These are phyloP conservation scores for Pythium volutum DNA, from an alignment of 352 stramenopile genomes.

Conservation along the genomic window DNA sequence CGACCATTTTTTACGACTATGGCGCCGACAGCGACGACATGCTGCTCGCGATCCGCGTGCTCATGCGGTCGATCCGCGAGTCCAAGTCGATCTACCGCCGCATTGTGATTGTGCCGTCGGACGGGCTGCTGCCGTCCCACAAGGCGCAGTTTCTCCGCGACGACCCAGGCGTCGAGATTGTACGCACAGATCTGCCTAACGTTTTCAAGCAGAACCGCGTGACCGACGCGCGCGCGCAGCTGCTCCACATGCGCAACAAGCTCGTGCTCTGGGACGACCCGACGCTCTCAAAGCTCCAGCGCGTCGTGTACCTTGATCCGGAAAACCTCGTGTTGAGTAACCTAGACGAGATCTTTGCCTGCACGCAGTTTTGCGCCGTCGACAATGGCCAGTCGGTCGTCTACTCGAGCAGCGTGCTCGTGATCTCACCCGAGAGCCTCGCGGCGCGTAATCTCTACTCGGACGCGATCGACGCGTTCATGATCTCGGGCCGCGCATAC, in stretches of 20 bases:
- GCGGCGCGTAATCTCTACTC: constrained; percentile 72
- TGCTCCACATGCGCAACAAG: constrained; percentile 84
- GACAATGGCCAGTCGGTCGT: constrained; percentile 81
- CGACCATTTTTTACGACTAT: constrained; percentile 70
- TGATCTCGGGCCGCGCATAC: constrained; percentile 78
- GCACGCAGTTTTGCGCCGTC: constrained; percentile 73
- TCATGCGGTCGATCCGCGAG: constrained; percentile 68
- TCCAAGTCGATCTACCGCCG: constrained; percentile 63
- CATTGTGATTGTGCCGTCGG: constrained; percentile 67
- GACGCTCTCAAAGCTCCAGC: constrained; percentile 54
- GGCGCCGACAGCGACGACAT: constrained; percentile 56
- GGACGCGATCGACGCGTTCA: constrained; percentile 79
- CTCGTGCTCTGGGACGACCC: constrained; percentile 79
- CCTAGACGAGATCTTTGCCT: constrained; percentile 81
- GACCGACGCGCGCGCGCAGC: constrained; percentile 60
- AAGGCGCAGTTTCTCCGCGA: constrained; percentile 41
- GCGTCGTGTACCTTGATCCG: constrained; percentile 73
- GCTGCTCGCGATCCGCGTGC: constrained; percentile 59
- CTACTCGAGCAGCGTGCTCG: constrained; percentile 78
- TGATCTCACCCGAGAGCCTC: constrained; percentile 70
- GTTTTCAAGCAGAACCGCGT: constrained; percentile 59
- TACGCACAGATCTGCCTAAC: constrained; percentile 60
- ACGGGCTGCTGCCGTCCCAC: constrained; percentile 44
- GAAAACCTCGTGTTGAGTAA: constrained; percentile 81
- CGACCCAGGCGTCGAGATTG: constrained; percentile 65